These are phyloP conservation scores for Leishmania amazonensis DNA, from an alignment of 208 protist species.

Conservation along the genomic window DNA sequence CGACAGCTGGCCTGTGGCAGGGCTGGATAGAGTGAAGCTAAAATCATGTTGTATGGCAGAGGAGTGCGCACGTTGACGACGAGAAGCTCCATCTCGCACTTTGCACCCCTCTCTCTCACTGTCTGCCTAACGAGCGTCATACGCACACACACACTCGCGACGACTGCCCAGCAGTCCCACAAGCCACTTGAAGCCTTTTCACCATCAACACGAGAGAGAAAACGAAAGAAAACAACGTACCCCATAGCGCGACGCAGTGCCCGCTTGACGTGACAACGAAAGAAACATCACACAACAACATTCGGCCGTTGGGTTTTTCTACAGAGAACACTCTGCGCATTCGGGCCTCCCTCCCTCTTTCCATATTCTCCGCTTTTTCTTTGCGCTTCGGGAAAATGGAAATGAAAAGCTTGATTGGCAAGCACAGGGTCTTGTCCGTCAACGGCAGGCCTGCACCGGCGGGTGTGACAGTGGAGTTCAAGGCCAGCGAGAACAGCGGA, in stretches of 20 bases:
- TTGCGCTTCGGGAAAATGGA: conserved; percentile 1
- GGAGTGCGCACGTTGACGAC: neutral
- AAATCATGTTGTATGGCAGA: neutral
- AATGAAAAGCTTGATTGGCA: conserved; percentile 29
- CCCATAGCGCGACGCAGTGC: neutral
- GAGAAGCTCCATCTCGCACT: neutral
- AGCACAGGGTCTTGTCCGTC: conserved; percentile 33
- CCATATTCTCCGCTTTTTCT: neutral
- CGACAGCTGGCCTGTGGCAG: neutral
- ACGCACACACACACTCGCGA: neutral
- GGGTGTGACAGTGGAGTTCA: conserved; percentile 19
- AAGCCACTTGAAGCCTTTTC: neutral
- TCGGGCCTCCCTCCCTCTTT: neutral
- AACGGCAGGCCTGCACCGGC: conserved; percentile 23
- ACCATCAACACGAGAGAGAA: neutral
- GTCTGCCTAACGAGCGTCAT: neutral
- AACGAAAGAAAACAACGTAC: neutral
- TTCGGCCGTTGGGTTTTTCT: neutral
- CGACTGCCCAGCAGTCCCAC: neutral
- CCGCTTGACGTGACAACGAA: no score
- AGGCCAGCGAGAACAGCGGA: conserved; percentile 1
- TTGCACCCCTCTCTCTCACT: neutral
- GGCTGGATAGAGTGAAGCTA: neutral
- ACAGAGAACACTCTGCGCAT: neutral
- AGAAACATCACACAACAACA: no score